These are phyloP conservation scores for Sphaerobolus stellatus DNA, from an alignment of 1,284 basidiomycete species.

Conservation along the genomic window DNA sequence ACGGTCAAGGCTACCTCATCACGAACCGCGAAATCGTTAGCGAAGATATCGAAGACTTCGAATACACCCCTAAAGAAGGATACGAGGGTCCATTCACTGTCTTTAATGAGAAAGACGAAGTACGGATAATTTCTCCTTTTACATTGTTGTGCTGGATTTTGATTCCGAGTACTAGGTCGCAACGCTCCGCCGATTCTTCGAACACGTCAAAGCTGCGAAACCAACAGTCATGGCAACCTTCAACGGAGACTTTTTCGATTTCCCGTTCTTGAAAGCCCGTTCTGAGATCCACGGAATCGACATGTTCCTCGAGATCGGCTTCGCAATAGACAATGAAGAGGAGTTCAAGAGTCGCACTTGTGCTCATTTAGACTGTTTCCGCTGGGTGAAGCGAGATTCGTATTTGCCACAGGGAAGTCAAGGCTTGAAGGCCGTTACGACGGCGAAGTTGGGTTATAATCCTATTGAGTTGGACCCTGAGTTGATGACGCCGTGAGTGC, in stretches of 20 bases:
- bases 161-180: constrained; percentile 50
- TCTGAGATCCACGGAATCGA: constrained; percentile 90
- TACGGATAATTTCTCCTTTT: constrained; percentile 36
- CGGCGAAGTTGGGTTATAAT: constrained; percentile 94
- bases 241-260: constrained; percentile 99
- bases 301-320: constrained; percentile 96
- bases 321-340: constrained; percentile 87
- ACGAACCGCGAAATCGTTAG: constrained; percentile 97
- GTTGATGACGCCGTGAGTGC: constrained; percentile 93
- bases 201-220: constrained; percentile 88
- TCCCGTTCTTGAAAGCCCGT: constrained; percentile 93
- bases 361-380: constrained; percentile 98
- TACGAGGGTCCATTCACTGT: constrained; percentile 97
- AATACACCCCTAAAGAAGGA: constrained; percentile 98
- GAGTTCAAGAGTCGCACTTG: constrained; percentile 96
- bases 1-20: constrained; percentile 96
- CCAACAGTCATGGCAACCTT: constrained; percentile 98
- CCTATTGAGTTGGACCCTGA: constrained; percentile 98
- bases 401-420: constrained; percentile 98
- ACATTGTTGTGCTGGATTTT: background rate
- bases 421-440: constrained; percentile 97
- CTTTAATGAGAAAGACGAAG: constrained; percentile 95
- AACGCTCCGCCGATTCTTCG: constrained; percentile 86
- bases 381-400: constrained; percentile 99
- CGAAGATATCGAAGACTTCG: constrained; percentile 98